Evolutionary conservation across 2,329 filamentous ascomycete genomes (phyloP).

Genomic region (Sclerotinia borealis): DNA sequence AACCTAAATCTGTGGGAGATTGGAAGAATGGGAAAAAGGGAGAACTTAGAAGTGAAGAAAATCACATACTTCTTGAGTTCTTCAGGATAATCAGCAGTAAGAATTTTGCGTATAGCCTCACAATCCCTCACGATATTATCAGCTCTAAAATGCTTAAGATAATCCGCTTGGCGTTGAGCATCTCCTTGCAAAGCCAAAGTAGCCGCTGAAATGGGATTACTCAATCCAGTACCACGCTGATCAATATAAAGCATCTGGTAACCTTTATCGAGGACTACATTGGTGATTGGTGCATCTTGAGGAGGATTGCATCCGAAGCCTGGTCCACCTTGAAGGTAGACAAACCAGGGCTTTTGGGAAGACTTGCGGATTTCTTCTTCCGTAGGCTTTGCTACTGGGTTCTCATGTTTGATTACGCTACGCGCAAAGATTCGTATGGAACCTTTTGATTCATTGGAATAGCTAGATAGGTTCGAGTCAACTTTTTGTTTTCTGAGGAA

Average conservation of each 20-base stretch:
- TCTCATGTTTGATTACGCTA: conserved; percentile 61
- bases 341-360: conserved; percentile 51
- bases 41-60: not conserved
- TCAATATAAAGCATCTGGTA: conserved; percentile 87
- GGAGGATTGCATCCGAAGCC: conserved; percentile 59
- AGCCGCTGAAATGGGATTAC: conserved; percentile 68
- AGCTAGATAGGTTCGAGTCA: not conserved
- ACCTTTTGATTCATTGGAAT: conserved; percentile 33
- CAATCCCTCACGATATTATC: conserved; percentile 87
- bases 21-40: not conserved
- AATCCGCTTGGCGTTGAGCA: conserved; percentile 64
- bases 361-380: conserved; percentile 37
- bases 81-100: conserved; percentile 63
- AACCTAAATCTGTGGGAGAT: not conserved
- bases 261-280: conserved; percentile 65
- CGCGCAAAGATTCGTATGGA: conserved; percentile 73
- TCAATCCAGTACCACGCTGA: conserved; percentile 83
- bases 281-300: conserved; percentile 66
- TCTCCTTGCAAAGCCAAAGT: conserved; percentile 62
- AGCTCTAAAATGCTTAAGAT: conserved; percentile 78
- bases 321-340: conserved; percentile 66
- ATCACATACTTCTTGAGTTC: conserved; percentile 61
- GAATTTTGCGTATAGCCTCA: conserved; percentile 72
- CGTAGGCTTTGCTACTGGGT: conserved; percentile 36
- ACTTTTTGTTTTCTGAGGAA: conserved; percentile 40